These are phyloP conservation scores for Carex cristatella DNA, from an alignment of 176 grass and related monocot species.

Conservation along the genomic window DNA sequence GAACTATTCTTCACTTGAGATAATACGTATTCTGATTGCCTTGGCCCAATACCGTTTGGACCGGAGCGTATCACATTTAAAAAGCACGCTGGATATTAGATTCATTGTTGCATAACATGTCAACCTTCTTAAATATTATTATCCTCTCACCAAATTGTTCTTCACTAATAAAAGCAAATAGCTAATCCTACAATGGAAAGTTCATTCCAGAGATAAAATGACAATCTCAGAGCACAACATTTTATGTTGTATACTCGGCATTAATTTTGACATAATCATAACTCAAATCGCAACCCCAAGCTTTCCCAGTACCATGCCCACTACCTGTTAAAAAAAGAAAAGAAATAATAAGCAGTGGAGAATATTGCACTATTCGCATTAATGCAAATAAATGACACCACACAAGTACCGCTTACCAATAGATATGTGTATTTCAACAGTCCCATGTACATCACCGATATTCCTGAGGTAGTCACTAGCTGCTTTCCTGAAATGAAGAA, in stretches of 20 bases:
- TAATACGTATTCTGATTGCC: too few species aligned
- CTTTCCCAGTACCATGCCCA: constrained; percentile 59
- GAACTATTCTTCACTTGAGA: too few species aligned
- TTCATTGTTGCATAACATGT: neutral
- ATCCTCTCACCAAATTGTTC: neutral
- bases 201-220: neutral
- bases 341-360: neutral
- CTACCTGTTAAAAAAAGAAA: constrained; percentile 39
- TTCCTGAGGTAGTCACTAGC: constrained; percentile 88
- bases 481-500: constrained; percentile 34
- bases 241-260: constrained; percentile 91
- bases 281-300: constrained; percentile 96
- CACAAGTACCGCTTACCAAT: constrained; percentile 52
- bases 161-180: neutral
- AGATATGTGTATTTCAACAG: constrained; percentile 72
- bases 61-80: neutral
- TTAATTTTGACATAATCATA: constrained; percentile 99
- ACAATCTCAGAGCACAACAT: neutral
- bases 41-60: too few species aligned
- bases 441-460: constrained; percentile 77
- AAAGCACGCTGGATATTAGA: neutral
- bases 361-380: neutral
- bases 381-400: neutral
- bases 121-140: neutral
- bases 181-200: neutral